These are phyloP conservation scores for Ophiostoma quercus DNA, from an alignment of 2,329 filamentous ascomycete species.

Conservation along the genomic window DNA sequence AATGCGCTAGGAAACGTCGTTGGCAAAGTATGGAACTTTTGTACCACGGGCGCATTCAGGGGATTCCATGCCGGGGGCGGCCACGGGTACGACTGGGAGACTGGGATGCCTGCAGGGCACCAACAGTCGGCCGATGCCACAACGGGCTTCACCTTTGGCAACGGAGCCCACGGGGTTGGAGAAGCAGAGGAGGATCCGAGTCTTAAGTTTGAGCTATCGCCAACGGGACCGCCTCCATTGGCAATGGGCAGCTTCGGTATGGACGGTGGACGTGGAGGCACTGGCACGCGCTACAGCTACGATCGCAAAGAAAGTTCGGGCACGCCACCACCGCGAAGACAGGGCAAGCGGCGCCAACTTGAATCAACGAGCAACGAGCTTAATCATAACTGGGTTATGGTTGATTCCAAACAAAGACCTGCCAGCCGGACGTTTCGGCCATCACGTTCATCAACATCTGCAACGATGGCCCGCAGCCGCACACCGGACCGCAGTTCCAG, in stretches of 20 bases:
- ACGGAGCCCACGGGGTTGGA: neutral
- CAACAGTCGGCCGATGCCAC: neutral
- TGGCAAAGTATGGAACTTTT: slow-evolving; percentile 81
- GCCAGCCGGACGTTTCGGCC: neutral
- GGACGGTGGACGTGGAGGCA: neutral
- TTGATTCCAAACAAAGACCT: slow-evolving; percentile 39
- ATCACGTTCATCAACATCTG: neutral
- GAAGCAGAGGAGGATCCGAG: neutral
- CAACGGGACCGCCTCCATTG: neutral
- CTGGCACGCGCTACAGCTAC: neutral
- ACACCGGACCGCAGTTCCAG: slow-evolving; percentile 23
- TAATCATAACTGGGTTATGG: slow-evolving; percentile 66
- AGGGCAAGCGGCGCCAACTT: slow-evolving; percentile 51
- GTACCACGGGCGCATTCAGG: slow-evolving; percentile 65
- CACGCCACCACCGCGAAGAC: slow-evolving; percentile 36
- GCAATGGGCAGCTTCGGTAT: neutral
- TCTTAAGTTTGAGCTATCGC: neutral
- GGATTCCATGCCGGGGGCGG: slow-evolving; percentile 87
- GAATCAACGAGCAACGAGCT: slow-evolving; percentile 51
- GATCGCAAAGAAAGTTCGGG: neutral
- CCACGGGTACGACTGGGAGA: slow-evolving; percentile 52
- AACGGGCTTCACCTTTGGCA: neutral
- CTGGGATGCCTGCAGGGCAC: slow-evolving; percentile 30
- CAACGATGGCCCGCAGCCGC: neutral
- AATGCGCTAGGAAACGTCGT: slow-evolving; percentile 61